Base-by-base conservation (phyloP, 371 early-diverging fungal genomes). In the Rhizopus sp. region DNA sequence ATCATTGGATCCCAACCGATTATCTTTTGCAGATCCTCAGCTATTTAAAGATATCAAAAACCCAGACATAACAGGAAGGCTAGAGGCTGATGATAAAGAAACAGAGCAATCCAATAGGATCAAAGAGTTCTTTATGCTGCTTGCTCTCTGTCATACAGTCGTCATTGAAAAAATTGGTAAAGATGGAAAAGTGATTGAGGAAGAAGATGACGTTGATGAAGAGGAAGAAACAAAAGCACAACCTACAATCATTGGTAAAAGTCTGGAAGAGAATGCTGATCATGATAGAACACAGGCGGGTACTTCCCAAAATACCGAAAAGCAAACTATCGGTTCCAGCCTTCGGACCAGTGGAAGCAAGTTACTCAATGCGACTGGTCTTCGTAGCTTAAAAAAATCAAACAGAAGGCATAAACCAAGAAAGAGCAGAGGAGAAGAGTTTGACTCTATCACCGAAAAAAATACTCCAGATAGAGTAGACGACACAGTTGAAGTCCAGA, bases 91-190 rank as follows among this genome's bases (percentile, higher is more conserved):
- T 23, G 49, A 40, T 2, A 29, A 30, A 3, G 15, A 50, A 1
- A 3, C 6, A 3, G 31, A 8, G 1, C 35, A 56, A 16, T 51
- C 62, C 0, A 23, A 5, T 9, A 31, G 2, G 4, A 56, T 53
- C 39, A 55, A 82, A 31, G 88, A 93, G 50, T 97, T 97, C 54
- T 90, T 96, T 59, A 85, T 87, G 7, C 75, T 92, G 13, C 72
- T 98, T 15, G 88, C 97, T 3, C 76, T 96, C 0, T 98, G 97
- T 70, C 97, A 98, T 66, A 94, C 97, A 0, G 97, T 96, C 0
- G 74, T 98, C 4, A 85, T 93, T 7, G 97, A 96, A 60, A 74
- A 69, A 17, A 62, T 80, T 7, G 75, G 73, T n/a, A 80, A 78
- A 34, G 75, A 82, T 39, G 84, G 80, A 23, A 78, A 80, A 52